These are phyloP conservation scores for Phaffia australis DNA, from an alignment of 768 basidiomycete species.

Conservation along the genomic window DNA sequence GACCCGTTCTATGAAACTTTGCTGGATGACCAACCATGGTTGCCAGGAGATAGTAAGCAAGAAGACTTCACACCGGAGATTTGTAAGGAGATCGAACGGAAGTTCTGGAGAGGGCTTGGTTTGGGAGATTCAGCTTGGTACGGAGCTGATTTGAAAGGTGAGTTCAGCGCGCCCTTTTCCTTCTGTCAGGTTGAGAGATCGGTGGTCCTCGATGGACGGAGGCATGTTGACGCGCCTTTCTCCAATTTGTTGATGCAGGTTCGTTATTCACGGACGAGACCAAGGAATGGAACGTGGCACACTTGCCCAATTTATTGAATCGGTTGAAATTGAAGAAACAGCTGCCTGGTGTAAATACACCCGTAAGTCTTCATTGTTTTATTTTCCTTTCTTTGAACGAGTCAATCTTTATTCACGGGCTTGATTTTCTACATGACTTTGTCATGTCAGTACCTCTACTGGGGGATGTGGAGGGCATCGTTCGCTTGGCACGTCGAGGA, in stretches of 20 bases:
- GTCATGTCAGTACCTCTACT: constrained; percentile 19
- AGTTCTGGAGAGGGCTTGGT: constrained; percentile 85
- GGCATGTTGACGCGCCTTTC: no score
- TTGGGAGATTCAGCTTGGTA: constrained; percentile 91
- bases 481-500: constrained; percentile 99
- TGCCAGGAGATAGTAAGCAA: constrained; percentile 8
- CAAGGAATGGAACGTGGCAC: constrained; percentile 84
- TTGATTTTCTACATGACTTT: neutral
- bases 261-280: constrained; percentile 56
- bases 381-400: neutral
- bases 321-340: constrained; percentile 57
- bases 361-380: constrained; percentile 42
- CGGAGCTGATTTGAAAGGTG: constrained; percentile 88
- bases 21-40: constrained; percentile 9
- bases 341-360: constrained; percentile 86
- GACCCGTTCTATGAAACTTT: constrained; percentile 15
- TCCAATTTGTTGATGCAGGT: constrained; percentile 27
- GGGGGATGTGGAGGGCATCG: constrained; percentile 95
- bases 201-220: neutral
- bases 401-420: neutral
- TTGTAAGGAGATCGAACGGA: constrained; percentile 73
- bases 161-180: constrained; percentile 31
- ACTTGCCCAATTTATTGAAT: constrained; percentile 72
- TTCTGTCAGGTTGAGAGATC: neutral
- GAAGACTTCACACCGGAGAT: constrained; percentile 79